Conservation (phyloP, 805 yeast genomes). For the Hemisphaericaspora nanyangensis region DNA sequence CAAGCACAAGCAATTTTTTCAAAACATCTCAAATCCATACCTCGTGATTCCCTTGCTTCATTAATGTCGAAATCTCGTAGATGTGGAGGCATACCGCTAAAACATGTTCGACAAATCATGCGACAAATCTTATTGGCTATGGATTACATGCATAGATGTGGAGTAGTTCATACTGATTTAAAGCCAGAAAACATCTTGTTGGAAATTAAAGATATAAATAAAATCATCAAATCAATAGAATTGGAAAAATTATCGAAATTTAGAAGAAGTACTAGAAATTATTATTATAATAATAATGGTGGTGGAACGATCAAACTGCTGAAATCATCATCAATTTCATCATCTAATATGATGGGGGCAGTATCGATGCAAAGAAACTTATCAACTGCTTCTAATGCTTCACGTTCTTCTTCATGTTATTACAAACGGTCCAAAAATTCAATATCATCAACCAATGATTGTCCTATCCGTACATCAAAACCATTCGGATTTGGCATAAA, state of each 20-base stretch:
- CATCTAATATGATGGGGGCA: background rate
- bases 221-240: constrained; percentile 43
- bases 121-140: constrained; percentile 53
- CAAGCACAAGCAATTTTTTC: too few species aligned
- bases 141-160: constrained; percentile 52
- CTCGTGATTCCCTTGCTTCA: constrained; percentile 18
- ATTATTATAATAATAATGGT: background rate
- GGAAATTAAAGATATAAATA: constrained; percentile 46
- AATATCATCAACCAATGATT: constrained; percentile 8
- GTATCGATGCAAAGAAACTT: constrained; percentile 7
- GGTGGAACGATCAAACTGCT: background rate
- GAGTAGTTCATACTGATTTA: constrained; percentile 39
- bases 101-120: constrained; percentile 52
- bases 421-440: constrained; percentile 13
- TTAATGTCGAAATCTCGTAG: constrained; percentile 34
- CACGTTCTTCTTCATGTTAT: constrained; percentile 5
- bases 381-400: constrained; percentile 9
- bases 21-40: constrained; percentile 8
- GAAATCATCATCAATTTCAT: background rate
- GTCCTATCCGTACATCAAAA: constrained; percentile 43
- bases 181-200: constrained; percentile 38
- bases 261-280: background rate
- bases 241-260: constrained; percentile 16
- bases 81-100: constrained; percentile 53
- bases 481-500: constrained; percentile 46